phyloP scores from a whole-genome alignment of 2,329 filamentous ascomycete genomes.

The Fusarium paranaense region DNA sequence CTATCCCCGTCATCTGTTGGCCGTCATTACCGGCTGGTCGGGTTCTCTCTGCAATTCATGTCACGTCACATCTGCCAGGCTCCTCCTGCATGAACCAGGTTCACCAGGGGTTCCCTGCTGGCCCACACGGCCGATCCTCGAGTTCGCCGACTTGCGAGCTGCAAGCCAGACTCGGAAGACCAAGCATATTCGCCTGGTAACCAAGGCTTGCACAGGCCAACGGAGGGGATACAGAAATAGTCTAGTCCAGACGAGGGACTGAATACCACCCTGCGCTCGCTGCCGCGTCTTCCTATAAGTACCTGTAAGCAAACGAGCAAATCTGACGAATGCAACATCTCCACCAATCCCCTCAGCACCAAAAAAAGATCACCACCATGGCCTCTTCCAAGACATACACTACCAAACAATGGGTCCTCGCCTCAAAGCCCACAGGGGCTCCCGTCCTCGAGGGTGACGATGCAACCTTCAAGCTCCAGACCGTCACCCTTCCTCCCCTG shows the following conservation, averaged over 20 bases:
- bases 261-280: neutral
- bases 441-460: slow-evolving; percentile 43
- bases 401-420: slow-evolving; percentile 48
- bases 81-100: neutral
- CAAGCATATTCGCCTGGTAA: slow-evolving; percentile 1
- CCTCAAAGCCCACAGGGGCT: slow-evolving; percentile 41
- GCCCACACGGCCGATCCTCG: neutral
- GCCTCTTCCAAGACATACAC: slow-evolving; percentile 36
- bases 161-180: neutral
- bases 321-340: neutral
- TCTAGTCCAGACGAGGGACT: slow-evolving; percentile 5
- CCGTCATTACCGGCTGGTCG: slow-evolving; percentile 15
- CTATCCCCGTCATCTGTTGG: neutral
- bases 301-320: neutral
- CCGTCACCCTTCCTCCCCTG: slow-evolving; percentile 39
- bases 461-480: slow-evolving; percentile 44
- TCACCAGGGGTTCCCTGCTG: slow-evolving; percentile 7
- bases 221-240: slow-evolving; percentile 13
- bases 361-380: slow-evolving; percentile 27
- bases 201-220: slow-evolving; percentile 19
- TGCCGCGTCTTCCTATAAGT: slow-evolving; percentile 2
- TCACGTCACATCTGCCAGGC: neutral
- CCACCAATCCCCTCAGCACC: slow-evolving; percentile 15
- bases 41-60: slow-evolving; percentile 10
- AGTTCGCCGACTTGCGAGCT: neutral